phyloP scores from a whole-genome alignment of 2,329 filamentous ascomycete genomes.

The Penicillium sp. region DNA sequence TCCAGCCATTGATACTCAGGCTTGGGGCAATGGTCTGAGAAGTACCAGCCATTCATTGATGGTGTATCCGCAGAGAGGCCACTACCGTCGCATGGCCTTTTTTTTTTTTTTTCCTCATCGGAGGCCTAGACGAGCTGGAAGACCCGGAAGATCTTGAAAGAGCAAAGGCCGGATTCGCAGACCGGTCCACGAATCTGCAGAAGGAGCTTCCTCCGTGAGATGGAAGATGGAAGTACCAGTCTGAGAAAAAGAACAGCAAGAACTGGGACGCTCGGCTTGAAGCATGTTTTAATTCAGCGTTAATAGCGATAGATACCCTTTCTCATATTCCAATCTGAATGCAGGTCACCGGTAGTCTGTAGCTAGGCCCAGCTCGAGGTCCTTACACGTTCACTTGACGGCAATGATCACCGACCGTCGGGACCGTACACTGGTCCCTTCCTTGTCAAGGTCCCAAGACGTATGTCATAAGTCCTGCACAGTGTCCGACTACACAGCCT shows the following conservation, averaged over 20 bases:
- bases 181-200: background rate
- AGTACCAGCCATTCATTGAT: background rate
- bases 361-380: too few relatives aligned
- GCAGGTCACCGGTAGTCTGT: background rate
- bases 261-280: background rate
- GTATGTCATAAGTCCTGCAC: background rate
- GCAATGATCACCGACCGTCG: background rate
- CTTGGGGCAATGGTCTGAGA: background rate
- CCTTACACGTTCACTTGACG: background rate
- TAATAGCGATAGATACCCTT: background rate
- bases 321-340: background rate
- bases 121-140: background rate
- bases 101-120: too few relatives aligned
- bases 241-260: background rate
- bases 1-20: background rate
- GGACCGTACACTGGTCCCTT: background rate
- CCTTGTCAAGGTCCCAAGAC: background rate
- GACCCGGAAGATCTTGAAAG: background rate
- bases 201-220: background rate
- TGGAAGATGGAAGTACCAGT: background rate
- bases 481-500: background rate
- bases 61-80: background rate
- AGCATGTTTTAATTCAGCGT: background rate
- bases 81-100: background rate
- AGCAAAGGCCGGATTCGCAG: background rate